phyloP scores from a whole-genome alignment of 1,139 yeast species.

The Pichia sp. region DNA sequence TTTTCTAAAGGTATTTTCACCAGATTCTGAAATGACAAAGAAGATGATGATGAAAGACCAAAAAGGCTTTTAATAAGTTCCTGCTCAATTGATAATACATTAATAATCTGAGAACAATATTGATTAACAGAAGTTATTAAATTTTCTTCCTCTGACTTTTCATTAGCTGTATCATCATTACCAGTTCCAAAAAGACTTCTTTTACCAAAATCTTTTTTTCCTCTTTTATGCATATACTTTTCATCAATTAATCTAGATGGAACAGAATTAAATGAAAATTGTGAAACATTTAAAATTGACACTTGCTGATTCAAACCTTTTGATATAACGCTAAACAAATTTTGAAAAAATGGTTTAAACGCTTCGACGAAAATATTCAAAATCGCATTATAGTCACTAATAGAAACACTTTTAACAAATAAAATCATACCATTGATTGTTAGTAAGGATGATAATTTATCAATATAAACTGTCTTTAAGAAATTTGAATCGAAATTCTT shows the following conservation, averaged over 20 bases:
- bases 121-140: constrained; percentile 1
- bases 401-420: constrained; percentile 57
- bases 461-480: constrained; percentile 13
- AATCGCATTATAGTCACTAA: constrained; percentile 36
- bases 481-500: constrained; percentile 12
- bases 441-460: constrained; percentile 20
- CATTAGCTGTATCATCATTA: background rate
- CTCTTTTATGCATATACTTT: constrained; percentile 10
- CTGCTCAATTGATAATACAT: constrained; percentile 47
- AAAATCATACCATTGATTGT: constrained; percentile 58
- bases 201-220: constrained; percentile 6
- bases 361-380: constrained; percentile 26
- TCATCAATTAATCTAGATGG: constrained; percentile 21
- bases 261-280: constrained; percentile 19
- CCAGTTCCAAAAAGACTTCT: constrained; percentile 13
- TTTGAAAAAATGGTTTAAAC: constrained; percentile 27
- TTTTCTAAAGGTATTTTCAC: constrained; percentile 38
- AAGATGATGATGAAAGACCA: constrained; percentile 51
- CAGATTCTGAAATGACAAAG: constrained; percentile 43
- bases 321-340: constrained; percentile 30
- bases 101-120: constrained; percentile 8
- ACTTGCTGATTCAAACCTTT: constrained; percentile 27
- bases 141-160: constrained; percentile 12
- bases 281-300: constrained; percentile 10
- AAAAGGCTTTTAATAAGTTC: constrained; percentile 60